phyloP scores from a whole-genome alignment of 108 stramenopile species.

The Cyclotella atomus region DNA sequence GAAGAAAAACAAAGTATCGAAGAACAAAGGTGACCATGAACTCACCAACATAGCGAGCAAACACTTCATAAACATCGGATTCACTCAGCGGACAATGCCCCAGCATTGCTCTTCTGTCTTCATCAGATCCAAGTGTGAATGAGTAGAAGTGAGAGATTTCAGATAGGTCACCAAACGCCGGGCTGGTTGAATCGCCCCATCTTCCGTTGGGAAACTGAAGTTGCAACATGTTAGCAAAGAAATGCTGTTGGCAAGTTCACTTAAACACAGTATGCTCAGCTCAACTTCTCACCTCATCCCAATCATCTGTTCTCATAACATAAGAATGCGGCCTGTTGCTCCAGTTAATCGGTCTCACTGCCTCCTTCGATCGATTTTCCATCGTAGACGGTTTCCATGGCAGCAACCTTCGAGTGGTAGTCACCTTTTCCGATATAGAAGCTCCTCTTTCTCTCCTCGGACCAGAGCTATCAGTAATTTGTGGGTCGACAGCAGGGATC shows the following conservation, averaged over 20 bases:
- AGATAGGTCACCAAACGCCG: conserved; percentile 94
- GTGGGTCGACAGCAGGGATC: background rate
- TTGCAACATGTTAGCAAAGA: background rate
- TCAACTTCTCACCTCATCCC: conserved; percentile 79
- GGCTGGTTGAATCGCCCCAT: conserved; percentile 92
- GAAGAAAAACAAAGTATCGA: too few relatives aligned
- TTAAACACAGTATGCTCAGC: background rate
- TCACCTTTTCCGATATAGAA: conserved; percentile 34
- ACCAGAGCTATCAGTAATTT: background rate
- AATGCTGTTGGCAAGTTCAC: background rate
- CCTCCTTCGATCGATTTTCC: conserved; percentile 75
- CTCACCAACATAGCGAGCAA: conserved; percentile 84
- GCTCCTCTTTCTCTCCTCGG: conserved; percentile 31
- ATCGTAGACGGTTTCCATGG: conserved; percentile 86
- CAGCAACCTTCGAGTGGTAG: conserved; percentile 43
- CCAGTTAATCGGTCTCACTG: conserved; percentile 97
- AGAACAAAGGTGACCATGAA: too few relatives aligned
- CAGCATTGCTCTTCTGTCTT: conserved; percentile 91
- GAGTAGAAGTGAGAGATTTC: conserved; percentile 88
- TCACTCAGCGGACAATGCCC: conserved; percentile 73
- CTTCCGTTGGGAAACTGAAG: conserved; percentile 69
- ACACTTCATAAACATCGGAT: conserved; percentile 91
- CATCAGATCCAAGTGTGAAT: conserved; percentile 80
- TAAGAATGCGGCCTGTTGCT: conserved; percentile 96
- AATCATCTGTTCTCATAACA: conserved; percentile 92